phyloP scores from a whole-genome alignment of 1,284 basidiomycete species.

The Cerrena zonata region DNA sequence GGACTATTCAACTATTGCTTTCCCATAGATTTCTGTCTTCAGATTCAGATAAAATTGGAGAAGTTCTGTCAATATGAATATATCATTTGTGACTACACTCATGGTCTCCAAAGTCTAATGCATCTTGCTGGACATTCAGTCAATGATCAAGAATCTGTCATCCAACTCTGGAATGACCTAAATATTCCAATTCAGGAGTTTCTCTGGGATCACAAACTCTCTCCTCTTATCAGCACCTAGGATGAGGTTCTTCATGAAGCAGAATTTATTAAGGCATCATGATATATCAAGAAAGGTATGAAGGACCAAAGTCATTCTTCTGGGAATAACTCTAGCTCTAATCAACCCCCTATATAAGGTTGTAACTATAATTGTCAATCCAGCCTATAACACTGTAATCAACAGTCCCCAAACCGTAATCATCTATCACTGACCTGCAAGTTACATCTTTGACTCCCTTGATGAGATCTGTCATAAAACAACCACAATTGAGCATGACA shows the following conservation, averaged over 20 bases:
- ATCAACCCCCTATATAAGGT: neutral
- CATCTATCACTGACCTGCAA: neutral
- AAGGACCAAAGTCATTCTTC: neutral
- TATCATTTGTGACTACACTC: conserved; percentile 22
- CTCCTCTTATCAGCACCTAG: conserved; percentile 18
- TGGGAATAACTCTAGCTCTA: neutral
- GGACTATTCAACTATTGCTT: conserved; percentile 42
- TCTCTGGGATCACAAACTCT: conserved; percentile 25
- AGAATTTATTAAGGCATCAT: conserved; percentile 8
- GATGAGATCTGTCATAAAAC: neutral
- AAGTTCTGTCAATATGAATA: conserved; percentile 12
- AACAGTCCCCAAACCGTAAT: neutral
- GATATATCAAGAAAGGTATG: conserved; percentile 9
- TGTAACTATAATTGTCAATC: neutral
- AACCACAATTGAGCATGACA: neutral
- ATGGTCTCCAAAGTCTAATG: conserved; percentile 29
- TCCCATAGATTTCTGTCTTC: conserved; percentile 30
- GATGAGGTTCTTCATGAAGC: conserved; percentile 6
- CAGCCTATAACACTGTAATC: neutral
- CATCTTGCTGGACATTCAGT: conserved; percentile 26
- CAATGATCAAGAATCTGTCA: conserved; percentile 25
- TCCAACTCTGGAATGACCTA: conserved; percentile 32
- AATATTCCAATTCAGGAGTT: conserved; percentile 22
- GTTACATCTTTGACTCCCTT: neutral
- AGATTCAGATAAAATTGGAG: conserved; percentile 15